Conservation (phyloP, 2,329 filamentous ascomycete species). For the Diaporthe aspalathi region DNA sequence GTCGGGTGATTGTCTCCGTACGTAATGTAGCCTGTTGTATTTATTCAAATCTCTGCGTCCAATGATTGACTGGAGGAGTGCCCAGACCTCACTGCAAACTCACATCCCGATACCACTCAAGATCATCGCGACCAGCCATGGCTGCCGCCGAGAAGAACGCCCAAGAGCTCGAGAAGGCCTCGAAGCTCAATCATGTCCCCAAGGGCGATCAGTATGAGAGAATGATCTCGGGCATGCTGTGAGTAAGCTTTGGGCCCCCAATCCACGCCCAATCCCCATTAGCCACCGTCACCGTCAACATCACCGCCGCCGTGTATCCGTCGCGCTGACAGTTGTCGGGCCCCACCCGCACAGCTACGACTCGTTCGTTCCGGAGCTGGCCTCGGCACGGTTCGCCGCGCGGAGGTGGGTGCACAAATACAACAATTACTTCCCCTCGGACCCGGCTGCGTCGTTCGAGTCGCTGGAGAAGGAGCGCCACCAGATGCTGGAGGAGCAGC, state of each 20-base stretch:
- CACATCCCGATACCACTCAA: background rate
- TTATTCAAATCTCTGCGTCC: background rate
- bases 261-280: background rate
- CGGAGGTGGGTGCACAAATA: constrained; percentile 66
- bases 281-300: background rate
- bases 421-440: constrained; percentile 64
- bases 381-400: constrained; percentile 62
- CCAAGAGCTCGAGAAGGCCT: constrained; percentile 54
- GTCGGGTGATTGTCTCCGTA: too few species aligned
- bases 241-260: constrained; percentile 41
- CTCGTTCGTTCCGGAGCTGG: constrained; percentile 58
- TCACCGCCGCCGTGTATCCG: background rate
- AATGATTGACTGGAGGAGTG: background rate
- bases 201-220: constrained; percentile 71
- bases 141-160: constrained; percentile 46
- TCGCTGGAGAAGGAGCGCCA: constrained; percentile 53
- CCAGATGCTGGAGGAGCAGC: constrained; percentile 58
- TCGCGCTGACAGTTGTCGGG: background rate
- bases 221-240: constrained; percentile 74
- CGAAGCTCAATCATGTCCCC: constrained; percentile 58
- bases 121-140: constrained; percentile 4
- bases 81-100: background rate
- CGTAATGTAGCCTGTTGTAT: constrained; percentile 5
- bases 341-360: constrained; percentile 57
- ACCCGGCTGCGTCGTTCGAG: background rate